Conservation (phyloP, 2,329 filamentous ascomycete species). For the Alternaria burnsii region DNA sequence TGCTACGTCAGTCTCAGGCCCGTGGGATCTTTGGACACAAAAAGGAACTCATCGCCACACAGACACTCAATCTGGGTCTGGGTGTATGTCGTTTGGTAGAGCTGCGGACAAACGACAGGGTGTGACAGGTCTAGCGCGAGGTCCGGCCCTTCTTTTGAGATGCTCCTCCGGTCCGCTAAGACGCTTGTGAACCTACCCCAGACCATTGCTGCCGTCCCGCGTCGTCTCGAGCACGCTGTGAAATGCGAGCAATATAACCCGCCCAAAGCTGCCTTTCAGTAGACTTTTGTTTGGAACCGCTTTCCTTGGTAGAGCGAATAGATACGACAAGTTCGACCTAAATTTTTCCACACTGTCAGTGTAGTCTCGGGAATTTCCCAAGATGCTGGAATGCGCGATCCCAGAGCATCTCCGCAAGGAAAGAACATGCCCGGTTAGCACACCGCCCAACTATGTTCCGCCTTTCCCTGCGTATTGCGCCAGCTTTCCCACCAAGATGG, state of each 20-base stretch:
- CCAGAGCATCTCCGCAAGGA: slow-evolving; percentile 29
- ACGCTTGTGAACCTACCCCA: background rate
- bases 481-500: slow-evolving; percentile 42
- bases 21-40: background rate
- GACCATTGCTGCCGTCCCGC: background rate
- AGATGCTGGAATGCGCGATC: slow-evolving; percentile 38
- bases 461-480: slow-evolving; percentile 46
- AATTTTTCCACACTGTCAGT: background rate
- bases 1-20: background rate
- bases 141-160: background rate
- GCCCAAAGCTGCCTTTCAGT: background rate
- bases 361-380: background rate
- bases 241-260: background rate
- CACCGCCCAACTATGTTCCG: slow-evolving; percentile 36
- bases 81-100: background rate
- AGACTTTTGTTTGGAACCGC: background rate
- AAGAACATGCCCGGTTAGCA: slow-evolving; percentile 28
- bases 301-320: background rate
- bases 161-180: background rate
- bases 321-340: background rate
- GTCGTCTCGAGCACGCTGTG: background rate
- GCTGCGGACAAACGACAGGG: background rate
- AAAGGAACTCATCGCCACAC: background rate
- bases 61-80: background rate
- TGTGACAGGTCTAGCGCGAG: background rate